A percentile compares a stretch with the other conserved stretches of the same genome.
phyloP scores from a whole-genome alignment of 2,329 filamentous ascomycete genomes.

The Ascochyta viciae-villosae region DNA sequence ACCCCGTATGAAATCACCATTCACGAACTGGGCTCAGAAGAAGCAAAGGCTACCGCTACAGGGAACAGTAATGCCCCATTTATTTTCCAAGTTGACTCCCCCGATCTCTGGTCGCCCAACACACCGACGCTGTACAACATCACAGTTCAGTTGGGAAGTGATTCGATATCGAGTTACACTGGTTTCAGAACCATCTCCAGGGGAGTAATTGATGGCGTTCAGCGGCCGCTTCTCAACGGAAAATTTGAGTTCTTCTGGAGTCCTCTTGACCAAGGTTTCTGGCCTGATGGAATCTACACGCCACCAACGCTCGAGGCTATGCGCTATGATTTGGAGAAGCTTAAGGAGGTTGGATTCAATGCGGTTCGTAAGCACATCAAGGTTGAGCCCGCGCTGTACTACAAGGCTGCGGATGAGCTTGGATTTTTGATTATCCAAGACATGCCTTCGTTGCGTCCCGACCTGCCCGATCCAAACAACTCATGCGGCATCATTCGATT shows the following conservation, averaged over 20 bases:
- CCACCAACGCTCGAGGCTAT: slow-evolving; percentile 72
- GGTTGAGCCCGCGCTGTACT: slow-evolving; percentile 71
- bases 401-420: slow-evolving; percentile 70
- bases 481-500: slow-evolving; percentile 24
- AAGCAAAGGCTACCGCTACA: slow-evolving; percentile 53
- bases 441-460: slow-evolving; percentile 66
- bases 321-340: slow-evolving; percentile 67
- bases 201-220: slow-evolving; percentile 64
- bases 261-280: slow-evolving; percentile 74
- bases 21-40: slow-evolving; percentile 43
- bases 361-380: slow-evolving; percentile 77
- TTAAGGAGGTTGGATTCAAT: slow-evolving; percentile 74
- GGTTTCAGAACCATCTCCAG: slow-evolving; percentile 71
- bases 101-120: slow-evolving; percentile 70
- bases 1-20: slow-evolving; percentile 50
- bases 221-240: slow-evolving; percentile 71
- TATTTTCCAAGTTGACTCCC: slow-evolving; percentile 61
- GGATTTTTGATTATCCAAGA: slow-evolving; percentile 74
- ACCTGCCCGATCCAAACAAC: slow-evolving; percentile 23
- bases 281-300: slow-evolving; percentile 73
- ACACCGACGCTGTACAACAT: slow-evolving; percentile 70
- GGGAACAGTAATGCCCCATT: slow-evolving; percentile 61
- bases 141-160: slow-evolving; percentile 60
- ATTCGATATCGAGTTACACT: slow-evolving; percentile 69
- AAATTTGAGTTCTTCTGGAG: slow-evolving; percentile 72